A percentile compares a stretch with the other conserved stretches of the same genome.
These are phyloP conservation scores for Penicillium riverlandense DNA, from an alignment of 495 filamentous ascomycete species.

Conservation along the genomic window DNA sequence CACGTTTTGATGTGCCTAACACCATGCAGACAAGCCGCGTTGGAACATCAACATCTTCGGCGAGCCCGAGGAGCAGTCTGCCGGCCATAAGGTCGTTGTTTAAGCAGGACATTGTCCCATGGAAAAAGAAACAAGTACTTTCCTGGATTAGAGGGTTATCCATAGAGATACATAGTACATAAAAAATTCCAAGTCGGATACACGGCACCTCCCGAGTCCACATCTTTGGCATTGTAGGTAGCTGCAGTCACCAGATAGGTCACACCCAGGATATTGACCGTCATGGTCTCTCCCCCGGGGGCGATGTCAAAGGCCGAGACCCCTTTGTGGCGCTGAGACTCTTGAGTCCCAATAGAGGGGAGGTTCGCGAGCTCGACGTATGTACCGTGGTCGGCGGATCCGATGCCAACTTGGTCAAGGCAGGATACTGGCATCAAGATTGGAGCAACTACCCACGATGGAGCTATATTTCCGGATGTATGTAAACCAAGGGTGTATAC, in stretches of 20 bases:
- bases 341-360: slow-evolving; percentile 2
- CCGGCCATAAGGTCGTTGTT: slow-evolving; percentile 35
- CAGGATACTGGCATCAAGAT: neutral
- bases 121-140: too few relatives aligned
- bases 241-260: neutral
- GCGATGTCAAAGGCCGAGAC: slow-evolving; percentile 2
- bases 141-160: too few relatives aligned
- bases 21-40: slow-evolving; percentile 29
- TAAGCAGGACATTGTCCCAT: slow-evolving; percentile 5
- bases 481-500: too few relatives aligned
- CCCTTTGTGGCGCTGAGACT: slow-evolving; percentile 2
- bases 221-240: neutral
- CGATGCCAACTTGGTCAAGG: neutral
- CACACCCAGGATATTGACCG: neutral
- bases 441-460: neutral
- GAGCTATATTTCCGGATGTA: neutral
- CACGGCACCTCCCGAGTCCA: neutral
- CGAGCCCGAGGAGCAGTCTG: slow-evolving; percentile 35
- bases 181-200: too few relatives aligned
- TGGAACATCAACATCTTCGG: slow-evolving; percentile 43
- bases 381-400: slow-evolving; percentile 6
- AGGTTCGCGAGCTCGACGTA: slow-evolving; percentile 1
- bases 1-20: neutral
- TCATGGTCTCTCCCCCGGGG: slow-evolving; percentile 6
- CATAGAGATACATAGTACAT: too few relatives aligned